Evolutionary conservation across 1,284 basidiomycete species (phyloP).

Genomic region (Pyrrhoderma noxium): DNA sequence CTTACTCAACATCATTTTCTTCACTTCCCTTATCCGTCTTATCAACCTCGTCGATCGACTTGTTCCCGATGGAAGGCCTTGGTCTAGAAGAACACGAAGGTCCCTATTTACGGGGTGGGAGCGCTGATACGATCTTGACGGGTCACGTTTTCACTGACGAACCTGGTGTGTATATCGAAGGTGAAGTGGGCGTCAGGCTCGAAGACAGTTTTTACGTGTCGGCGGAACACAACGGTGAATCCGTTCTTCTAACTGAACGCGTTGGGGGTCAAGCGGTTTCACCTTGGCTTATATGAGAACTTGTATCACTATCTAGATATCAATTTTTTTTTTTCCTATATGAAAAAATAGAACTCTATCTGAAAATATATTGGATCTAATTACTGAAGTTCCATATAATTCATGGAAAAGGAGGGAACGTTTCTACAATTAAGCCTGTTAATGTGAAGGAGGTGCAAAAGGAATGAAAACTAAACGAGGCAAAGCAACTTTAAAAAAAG

Average conservation of each 20-base stretch:
- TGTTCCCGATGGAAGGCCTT: conserved; percentile 45
- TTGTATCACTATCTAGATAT: no score
- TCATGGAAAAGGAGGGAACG: no score
- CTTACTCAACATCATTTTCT: neutral
- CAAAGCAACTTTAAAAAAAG: no score
- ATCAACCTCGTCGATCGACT: no score
- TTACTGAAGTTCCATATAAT: no score
- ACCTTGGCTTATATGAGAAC: conserved; percentile 34
- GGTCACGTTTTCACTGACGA: conserved; percentile 80
- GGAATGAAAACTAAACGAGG: neutral
- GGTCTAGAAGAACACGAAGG: conserved; percentile 77
- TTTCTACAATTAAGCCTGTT: no score
- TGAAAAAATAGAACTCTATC: no score
- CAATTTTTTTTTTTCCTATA: no score
- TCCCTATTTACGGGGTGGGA: conserved; percentile 73
- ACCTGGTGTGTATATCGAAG: conserved; percentile 77
- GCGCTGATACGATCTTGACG: conserved; percentile 43
- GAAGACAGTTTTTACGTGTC: conserved; percentile 78
- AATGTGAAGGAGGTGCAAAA: no score
- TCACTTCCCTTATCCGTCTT: no score
- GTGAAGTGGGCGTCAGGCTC: conserved; percentile 69
- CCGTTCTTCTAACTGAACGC: conserved; percentile 52
- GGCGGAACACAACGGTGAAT: conserved; percentile 36
- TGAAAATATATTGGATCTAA: no score
- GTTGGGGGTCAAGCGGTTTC: conserved; percentile 51